Evolutionary conservation across 352 stramenopile genomes (phyloP), one percentile per base, ranked within the genome.

Genomic region (Pythium myriotylum): DNA sequence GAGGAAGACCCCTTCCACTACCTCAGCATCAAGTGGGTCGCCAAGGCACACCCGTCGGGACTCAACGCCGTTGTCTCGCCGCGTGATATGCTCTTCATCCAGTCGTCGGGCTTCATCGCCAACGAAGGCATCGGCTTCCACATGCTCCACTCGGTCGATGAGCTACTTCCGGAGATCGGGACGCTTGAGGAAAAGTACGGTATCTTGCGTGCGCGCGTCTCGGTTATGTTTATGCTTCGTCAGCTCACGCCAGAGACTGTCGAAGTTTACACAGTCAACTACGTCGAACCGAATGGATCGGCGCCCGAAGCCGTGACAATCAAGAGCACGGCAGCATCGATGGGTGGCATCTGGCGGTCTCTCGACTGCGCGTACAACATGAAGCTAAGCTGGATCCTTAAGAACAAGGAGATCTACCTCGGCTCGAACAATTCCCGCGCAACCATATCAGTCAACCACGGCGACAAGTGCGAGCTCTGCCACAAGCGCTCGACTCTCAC

Each of bases 251-350:
- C 57, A 5, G 56, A 63, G 35, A 39, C 62, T 9, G 71, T 84
- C 12, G 73, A 84, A 47, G 68, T 83, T 5, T 86, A 73, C 59
- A 73, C 84, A 54, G 74, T 60, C 16, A 73, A 62, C 32, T 67
- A 72, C 42, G 66, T 81, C n/a, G 74, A 77, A 19, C 68, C 74
- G 14, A 77, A 74, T 43, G 76, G 76, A 6, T 72, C 71, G 13
- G 65, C 81, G 17, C 49, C 75, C 1, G 73, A 87, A 42, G 72
- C 71, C 41, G 54, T 84, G 2, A 74, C 68, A 5, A 39, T 84
- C 13, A 33, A 70, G 22, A 79, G 63, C 6, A 64, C 70, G 0
- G 67, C 72, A 4, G 72, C 69, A 17, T 73, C 70, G 2, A 63
- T 82, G 45, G 70, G 50, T 22, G 68, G 60, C 45, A 74, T 65